Base-by-base conservation (phyloP, 2,329 filamentous ascomycete genomes). In the Aspergillus latus region DNA sequence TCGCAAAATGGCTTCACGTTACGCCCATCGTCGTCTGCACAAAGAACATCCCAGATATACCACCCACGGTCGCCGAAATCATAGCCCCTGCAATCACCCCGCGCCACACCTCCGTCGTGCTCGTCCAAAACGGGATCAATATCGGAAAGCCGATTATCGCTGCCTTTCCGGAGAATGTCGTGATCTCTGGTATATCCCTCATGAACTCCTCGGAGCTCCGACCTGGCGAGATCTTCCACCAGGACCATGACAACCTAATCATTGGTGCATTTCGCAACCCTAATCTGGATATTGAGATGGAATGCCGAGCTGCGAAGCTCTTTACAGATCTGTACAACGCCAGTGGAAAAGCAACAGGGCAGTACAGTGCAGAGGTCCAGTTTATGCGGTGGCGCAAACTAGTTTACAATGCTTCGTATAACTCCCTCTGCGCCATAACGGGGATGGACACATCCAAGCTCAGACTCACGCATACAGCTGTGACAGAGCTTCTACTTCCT, bases 81-180 rank as follows among this genome's bases (percentile, higher is more conserved):
- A 78, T 86, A 28, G 64, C 67, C 0, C 80, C 82, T 0, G 82
- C 82, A 1, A 70, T 87, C 1, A 81, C 79, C 0, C 74, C 76
- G 0, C 74, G 73, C 1, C 71, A 78, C 26, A 85, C 83, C 0
- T 75, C 75, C 29, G 80, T 87, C 44, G 74, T 86, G 0, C 75
- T 87, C 5, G 71, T 84, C 4, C 84, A 87, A 59, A 87, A 87
- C 63, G 84, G 84, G 0, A 69, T 87, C n/a, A 84, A 86, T 62
- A 86, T 87, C 59, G 82, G 87, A 60, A 78, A 75, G 42, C 82
- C 83, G 0, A 64, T 86, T 16, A 64, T 51, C 34, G 10, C 21
- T 4, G 67, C 70, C 0, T 85, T 84, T 62, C 82, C 83, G 0
- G 56, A 65, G 2, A 85, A 83, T 57, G 66, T 78, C 0, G 63